Evolutionary conservation across 768 basidiomycete genomes (phyloP).

Genomic region (Boletus reticuloceps): DNA sequence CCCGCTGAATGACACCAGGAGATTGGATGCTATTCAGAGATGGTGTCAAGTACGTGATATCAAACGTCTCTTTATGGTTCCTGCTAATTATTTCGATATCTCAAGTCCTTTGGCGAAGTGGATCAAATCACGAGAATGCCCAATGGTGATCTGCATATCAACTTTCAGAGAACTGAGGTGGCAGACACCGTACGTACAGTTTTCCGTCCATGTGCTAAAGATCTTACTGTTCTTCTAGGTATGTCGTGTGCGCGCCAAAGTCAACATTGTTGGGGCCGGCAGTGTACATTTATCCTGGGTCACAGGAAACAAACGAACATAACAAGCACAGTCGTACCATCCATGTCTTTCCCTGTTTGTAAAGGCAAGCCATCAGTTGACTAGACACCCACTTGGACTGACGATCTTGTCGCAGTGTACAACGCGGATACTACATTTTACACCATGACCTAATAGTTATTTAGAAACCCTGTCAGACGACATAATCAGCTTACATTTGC

Average conservation of each 20-base stretch:
- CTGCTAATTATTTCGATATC: constrained; percentile 7
- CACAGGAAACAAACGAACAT: constrained; percentile 47
- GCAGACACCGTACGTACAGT: constrained; percentile 66
- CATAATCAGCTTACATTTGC: constrained; percentile 27
- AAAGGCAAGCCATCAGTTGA: constrained; percentile 17
- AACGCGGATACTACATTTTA: constrained; percentile 25
- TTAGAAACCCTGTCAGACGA: constrained; percentile 22
- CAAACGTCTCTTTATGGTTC: background rate
- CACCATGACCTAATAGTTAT: constrained; percentile 23
- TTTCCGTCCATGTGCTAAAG: background rate
- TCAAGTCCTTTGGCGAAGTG: constrained; percentile 71
- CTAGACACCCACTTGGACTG: background rate
- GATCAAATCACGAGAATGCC: constrained; percentile 70
- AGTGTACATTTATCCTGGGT: constrained; percentile 79
- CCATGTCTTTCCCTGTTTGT: constrained; percentile 17
- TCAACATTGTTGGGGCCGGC: constrained; percentile 71
- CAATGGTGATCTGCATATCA: constrained; percentile 76
- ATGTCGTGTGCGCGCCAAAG: constrained; percentile 74
- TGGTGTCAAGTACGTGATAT: constrained; percentile 69
- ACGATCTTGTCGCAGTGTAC: constrained; percentile 23
- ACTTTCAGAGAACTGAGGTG: constrained; percentile 72
- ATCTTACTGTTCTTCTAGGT: constrained; percentile 44
- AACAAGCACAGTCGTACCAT: background rate
- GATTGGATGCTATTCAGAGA: constrained; percentile 63
- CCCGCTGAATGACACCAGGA: constrained; percentile 52